phyloP scores from a whole-genome alignment of 2,329 filamentous ascomycete species.

The Fusarium drepaniforme region DNA sequence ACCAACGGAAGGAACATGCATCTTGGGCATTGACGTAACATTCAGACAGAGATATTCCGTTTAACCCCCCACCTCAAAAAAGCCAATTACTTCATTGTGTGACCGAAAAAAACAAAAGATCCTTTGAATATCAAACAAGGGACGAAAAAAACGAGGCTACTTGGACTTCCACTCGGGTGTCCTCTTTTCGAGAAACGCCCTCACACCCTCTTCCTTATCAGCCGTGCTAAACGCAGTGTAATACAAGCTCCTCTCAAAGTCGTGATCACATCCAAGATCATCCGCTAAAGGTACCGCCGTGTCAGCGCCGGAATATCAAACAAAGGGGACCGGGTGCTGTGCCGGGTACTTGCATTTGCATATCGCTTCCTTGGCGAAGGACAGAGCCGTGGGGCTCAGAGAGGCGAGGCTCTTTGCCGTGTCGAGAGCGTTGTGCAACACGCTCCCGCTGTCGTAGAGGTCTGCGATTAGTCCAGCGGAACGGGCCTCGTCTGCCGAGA shows the following conservation, averaged over 20 bases:
- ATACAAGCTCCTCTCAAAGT: constrained; percentile 52
- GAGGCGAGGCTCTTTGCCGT: constrained; percentile 42
- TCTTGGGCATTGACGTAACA: neutral
- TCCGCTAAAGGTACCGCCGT: constrained; percentile 35
- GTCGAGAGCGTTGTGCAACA: constrained; percentile 43
- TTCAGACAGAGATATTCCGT: neutral
- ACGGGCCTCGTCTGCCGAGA: constrained; percentile 42
- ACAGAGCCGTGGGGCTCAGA: constrained; percentile 42
- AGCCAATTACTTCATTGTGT: neutral
- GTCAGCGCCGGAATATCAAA: neutral
- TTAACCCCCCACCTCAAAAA: neutral
- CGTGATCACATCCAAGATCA: constrained; percentile 42
- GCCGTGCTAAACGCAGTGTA: constrained; percentile 51
- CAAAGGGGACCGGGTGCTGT: neutral
- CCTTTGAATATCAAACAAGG: neutral
- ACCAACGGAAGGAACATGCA: neutral
- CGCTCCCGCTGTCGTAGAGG: constrained; percentile 42
- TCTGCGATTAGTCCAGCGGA: constrained; percentile 44
- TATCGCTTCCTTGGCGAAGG: constrained; percentile 47
- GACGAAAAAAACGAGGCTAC: neutral
- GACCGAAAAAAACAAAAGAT: neutral
- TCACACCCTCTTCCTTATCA: constrained; percentile 48
- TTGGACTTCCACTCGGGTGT: constrained; percentile 30
- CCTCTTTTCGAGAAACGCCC: constrained; percentile 47
- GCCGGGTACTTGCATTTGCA: constrained; percentile 39